Evolutionary conservation across 768 basidiomycete genomes (phyloP), one percentile per base, ranked within the genome.

Genomic region (Pholiota conissans): DNA sequence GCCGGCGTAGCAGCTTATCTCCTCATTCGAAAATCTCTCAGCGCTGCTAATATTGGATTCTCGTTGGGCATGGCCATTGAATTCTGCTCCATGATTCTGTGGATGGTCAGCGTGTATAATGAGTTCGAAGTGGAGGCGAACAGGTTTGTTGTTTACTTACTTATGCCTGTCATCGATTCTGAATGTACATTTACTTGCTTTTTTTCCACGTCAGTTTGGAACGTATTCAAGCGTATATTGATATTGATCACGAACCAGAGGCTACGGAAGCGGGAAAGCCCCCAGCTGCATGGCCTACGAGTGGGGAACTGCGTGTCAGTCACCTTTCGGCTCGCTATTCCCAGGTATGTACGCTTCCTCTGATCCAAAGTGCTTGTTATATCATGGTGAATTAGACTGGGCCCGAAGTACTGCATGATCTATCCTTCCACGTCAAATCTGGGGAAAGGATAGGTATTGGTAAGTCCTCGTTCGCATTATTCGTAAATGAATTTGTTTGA

Each of bases 201-300:
- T n/a, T n/a, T n/a, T 39, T 24, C 42, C 27, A 24, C 6, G 1
- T 10, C 45, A 69, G 67, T 30, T 35, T 70, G 32, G 92, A 95
- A 65, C 88, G 93, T 53, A 86, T 94, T 2, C 82, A 89, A 57
- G 86, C 65, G 0, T 88, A 85, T 65, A 65, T 86, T 18, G 65
- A 74, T 22, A 84, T 86, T 57, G 85, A 86, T 39, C 82, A 84
- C 54, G 85, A 89, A 64, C 77, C 77, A 2, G 69, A 73, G 55
- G 55, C 75, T 0, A 74, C 74, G 0, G 59, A 68, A 13, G 62
- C 65, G 5, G 81, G 81, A 20, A 70, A 71, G 27, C 87, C 87
- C 1, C 86, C 87, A 0, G 86, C 87, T 1, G 78, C 84, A 52
- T 90, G 87, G 87, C 87, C 87, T 0, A 74, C 81, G 3, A 82